These are phyloP conservation scores for Eutrema japonicum DNA, from an alignment of 345 rosid genomes.

Conservation along the genomic window DNA sequence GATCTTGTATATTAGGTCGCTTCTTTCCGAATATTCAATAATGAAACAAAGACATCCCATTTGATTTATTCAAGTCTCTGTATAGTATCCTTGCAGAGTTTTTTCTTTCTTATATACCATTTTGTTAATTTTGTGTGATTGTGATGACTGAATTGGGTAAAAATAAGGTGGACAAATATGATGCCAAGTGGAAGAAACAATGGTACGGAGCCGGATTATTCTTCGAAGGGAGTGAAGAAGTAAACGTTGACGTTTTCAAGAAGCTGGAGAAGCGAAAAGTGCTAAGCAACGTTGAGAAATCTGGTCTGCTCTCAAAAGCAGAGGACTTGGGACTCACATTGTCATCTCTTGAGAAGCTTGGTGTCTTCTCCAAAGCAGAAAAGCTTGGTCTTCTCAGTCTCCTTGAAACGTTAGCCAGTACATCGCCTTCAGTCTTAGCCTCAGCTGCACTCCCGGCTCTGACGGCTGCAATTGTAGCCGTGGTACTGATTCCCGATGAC, in stretches of 20 bases:
- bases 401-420: slow-evolving; percentile 63
- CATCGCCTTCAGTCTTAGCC: slow-evolving; percentile 72
- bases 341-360: slow-evolving; percentile 84
- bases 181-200: slow-evolving; percentile 69
- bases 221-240: slow-evolving; percentile 81
- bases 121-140: slow-evolving; percentile 5
- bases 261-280: slow-evolving; percentile 85
- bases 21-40: neutral
- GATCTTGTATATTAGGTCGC: slow-evolving; percentile 1
- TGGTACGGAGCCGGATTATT: slow-evolving; percentile 95
- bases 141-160: slow-evolving; percentile 12
- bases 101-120: neutral
- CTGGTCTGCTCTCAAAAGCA: slow-evolving; percentile 83
- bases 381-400: slow-evolving; percentile 83
- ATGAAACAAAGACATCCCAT: neutral
- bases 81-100: neutral
- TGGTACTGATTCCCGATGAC: slow-evolving; percentile 87
- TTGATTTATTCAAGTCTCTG: slow-evolving; percentile 1
- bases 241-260: slow-evolving; percentile 91
- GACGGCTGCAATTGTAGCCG: slow-evolving; percentile 69
- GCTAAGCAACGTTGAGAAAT: slow-evolving; percentile 81
- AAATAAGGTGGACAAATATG: slow-evolving; percentile 80
- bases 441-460: slow-evolving; percentile 75
- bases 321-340: slow-evolving; percentile 78
- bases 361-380: slow-evolving; percentile 89